Evolutionary conservation across 257 asterid genomes (phyloP), one percentile per base, ranked within the genome.

Genomic region (Vinca minor): DNA sequence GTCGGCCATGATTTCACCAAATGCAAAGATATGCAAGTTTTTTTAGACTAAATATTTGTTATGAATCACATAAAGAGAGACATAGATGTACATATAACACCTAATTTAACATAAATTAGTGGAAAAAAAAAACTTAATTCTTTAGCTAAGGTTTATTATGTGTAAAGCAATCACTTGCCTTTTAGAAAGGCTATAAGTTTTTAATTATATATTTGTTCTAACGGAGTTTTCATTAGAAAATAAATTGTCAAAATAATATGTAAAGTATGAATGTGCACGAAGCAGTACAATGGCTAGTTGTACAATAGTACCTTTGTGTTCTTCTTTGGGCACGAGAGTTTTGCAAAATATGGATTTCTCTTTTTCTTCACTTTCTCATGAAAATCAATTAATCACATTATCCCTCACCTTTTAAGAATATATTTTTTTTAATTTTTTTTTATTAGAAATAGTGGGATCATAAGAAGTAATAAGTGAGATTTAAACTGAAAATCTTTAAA

Each of bases 1-100:
- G 90, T 81, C 90, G 78, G 82, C 90, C 87, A 84, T 74, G 66
- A 53, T 64, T 70, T 73, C 48, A 62, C 64, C 65, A 34, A 67
- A 56, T 68, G 63, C 59, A 46, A 28, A 71, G 7, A 52, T 4
- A n/a, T 44, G 3, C 34, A 34, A 12, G 15, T 36, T 38, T n/a
- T n/a, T n/a, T n/a, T n/a, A n/a, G n/a, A n/a, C n/a, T n/a, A n/a
- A n/a, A n/a, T 0, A 9, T 6, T 53, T 20, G 4, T 49, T 42
- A 56, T 9, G 59, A 57, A 57, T 21, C 44, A 21, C 39, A 9
- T 17, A 38, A 41, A 62, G 61, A 68, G 70, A 55, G 46, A 55
- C 70, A 71, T 64, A 15, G 52, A 31, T 26, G 20, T 18, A 29
- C 32, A 52, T 29, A 15, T 29, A 36, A 31, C n/a, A 67, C 58